phyloP scores from a whole-genome alignment of 2,329 filamentous ascomycete genomes.

The Fusarium tjaetaba region DNA sequence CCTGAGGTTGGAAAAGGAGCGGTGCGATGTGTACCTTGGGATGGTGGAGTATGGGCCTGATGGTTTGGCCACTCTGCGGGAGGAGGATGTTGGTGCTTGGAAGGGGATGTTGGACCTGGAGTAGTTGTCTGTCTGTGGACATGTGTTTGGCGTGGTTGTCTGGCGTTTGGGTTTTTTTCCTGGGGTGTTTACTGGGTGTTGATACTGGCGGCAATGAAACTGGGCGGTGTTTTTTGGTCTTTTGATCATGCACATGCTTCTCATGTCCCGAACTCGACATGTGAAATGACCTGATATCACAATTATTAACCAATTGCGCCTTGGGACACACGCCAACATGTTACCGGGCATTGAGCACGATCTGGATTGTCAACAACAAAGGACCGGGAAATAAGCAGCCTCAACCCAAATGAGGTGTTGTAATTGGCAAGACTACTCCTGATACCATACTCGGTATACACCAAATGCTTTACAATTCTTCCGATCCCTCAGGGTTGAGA shows the following conservation, averaged over 20 bases:
- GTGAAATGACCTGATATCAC: not conserved
- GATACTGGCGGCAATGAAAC: not conserved
- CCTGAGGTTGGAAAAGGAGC: not conserved
- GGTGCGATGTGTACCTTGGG: not conserved
- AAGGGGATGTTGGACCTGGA: not conserved
- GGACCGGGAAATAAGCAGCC: not conserved
- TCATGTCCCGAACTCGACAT: accelerated
- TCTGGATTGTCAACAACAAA: not conserved
- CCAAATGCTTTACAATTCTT: too few relatives aligned
- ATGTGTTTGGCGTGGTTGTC: not conserved
- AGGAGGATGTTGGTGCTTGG: not conserved
- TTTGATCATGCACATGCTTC: not conserved
- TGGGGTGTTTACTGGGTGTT: not conserved
- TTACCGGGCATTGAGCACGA: not conserved
- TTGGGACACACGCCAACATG: too few relatives aligned
- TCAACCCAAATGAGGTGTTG: accelerated
- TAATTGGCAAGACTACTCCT: not conserved
- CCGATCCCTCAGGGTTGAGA: not conserved
- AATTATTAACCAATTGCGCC: too few relatives aligned
- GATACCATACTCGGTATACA: accelerated
- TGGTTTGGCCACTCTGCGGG: not conserved
- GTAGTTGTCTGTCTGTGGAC: not conserved
- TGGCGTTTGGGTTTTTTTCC: not conserved
- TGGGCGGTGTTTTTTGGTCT: not conserved
- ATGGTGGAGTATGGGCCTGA: not conserved